These are phyloP conservation scores for Aspergillus neotritici DNA, from an alignment of 2,329 filamentous ascomycete species.

Conservation along the genomic window DNA sequence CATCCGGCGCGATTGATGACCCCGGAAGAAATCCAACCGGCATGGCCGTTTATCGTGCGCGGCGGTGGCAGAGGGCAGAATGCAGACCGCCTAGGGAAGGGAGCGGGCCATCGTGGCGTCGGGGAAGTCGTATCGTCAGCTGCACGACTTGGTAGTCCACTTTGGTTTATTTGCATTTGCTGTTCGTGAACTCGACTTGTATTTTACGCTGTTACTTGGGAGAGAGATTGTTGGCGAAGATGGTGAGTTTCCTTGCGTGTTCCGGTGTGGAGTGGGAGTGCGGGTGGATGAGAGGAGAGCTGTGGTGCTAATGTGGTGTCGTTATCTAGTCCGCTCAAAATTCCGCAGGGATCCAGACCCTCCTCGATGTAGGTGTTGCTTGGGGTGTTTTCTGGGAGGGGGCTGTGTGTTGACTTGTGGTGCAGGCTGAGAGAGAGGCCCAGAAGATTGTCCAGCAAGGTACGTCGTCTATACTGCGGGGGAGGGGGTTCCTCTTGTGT, in stretches of 20 bases:
- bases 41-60: slow-evolving; percentile 19
- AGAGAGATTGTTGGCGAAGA: slow-evolving; percentile 16
- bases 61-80: slow-evolving; percentile 33
- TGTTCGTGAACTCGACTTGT: slow-evolving; percentile 8
- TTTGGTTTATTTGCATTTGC: slow-evolving; percentile 14
- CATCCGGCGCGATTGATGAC: not conserved
- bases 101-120: slow-evolving; percentile 27
- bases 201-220: not conserved
- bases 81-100: slow-evolving; percentile 25
- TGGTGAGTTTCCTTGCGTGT: slow-evolving; percentile 21
- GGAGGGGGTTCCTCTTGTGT: not conserved
- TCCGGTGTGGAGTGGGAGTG: slow-evolving; percentile 1
- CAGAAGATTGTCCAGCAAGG: slow-evolving; percentile 99
- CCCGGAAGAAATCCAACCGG: slow-evolving; percentile 8
- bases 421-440: slow-evolving; percentile 89
- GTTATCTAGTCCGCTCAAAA: slow-evolving; percentile 82
- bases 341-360: slow-evolving; percentile 95
- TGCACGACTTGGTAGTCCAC: slow-evolving; percentile 15
- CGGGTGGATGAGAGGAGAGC: slow-evolving; percentile 10
- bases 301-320: slow-evolving; percentile 7
- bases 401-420: slow-evolving; percentile 9
- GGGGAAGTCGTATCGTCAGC: slow-evolving; percentile 23
- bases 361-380: slow-evolving; percentile 75
- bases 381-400: not conserved
- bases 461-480: slow-evolving; percentile 38